A percentile compares a stretch with the other conserved stretches of the same genome.
These are phyloP conservation scores for Pseudogymnoascus sp. DNA, from an alignment of 2,329 filamentous ascomycete species.

Conservation along the genomic window DNA sequence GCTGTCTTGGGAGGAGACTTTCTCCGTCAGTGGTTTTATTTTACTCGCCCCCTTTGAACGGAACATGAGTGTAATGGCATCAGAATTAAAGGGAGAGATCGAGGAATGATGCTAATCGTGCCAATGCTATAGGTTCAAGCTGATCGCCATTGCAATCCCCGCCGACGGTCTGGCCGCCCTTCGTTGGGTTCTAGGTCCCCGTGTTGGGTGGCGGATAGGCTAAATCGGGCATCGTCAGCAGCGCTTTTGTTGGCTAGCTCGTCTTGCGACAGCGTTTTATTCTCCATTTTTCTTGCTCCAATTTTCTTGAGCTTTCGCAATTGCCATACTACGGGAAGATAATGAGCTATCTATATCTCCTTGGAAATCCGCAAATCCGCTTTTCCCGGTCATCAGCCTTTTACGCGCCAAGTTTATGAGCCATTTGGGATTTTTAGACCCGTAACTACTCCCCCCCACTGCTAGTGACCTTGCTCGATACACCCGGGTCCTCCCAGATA, in stretches of 20 bases:
- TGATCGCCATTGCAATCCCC: background rate
- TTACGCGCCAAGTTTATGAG: background rate
- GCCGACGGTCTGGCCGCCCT: background rate
- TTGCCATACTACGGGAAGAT: background rate
- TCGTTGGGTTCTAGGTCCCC: slow-evolving; percentile 2
- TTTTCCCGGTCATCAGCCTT: background rate
- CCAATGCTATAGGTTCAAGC: background rate
- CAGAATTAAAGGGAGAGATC: background rate
- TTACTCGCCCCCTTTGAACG: background rate
- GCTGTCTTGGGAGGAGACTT: background rate
- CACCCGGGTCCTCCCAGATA: background rate
- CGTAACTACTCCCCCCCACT: background rate
- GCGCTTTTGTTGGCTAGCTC: background rate
- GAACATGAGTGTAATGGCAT: background rate
- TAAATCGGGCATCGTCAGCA: background rate
- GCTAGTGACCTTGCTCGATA: slow-evolving; percentile 4
- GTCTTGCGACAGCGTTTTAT: background rate
- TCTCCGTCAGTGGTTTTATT: background rate
- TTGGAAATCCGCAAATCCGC: background rate
- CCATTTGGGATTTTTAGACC: background rate
- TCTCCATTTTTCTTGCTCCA: slow-evolving; percentile 2
- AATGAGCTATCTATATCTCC: slow-evolving; percentile 5
- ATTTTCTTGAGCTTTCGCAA: background rate
- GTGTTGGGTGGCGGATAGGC: slow-evolving; percentile 4
- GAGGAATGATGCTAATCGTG: background rate